Evolutionary conservation across 106 monocot species (phyloP).

Genomic region (Ottelia alismoides): DNA sequence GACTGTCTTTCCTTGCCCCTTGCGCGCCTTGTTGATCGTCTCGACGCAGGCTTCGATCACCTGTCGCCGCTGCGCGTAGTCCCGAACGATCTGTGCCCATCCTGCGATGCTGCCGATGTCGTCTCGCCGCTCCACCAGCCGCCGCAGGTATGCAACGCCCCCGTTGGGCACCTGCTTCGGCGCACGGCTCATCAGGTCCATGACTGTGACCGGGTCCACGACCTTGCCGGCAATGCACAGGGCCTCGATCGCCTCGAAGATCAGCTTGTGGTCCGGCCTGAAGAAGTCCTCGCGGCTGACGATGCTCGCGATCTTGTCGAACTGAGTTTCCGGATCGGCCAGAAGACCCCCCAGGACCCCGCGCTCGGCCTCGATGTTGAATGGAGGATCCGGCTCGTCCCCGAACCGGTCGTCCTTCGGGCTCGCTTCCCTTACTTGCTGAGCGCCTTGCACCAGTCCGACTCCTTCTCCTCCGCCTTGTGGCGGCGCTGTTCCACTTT

Average conservation of each 20-base stretch:
- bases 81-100: not conserved
- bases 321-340: not conserved
- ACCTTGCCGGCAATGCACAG: not conserved
- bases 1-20: too few species aligned
- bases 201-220: not conserved
- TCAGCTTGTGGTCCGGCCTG: not conserved
- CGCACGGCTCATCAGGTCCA: not conserved
- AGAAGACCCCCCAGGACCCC: not conserved
- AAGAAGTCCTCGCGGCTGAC: not conserved
- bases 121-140: not conserved
- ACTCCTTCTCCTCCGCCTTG: too few species aligned
- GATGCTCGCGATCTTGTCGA: not conserved
- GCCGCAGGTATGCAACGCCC: not conserved
- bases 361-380: not conserved
- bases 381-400: too few species aligned
- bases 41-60: not conserved
- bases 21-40: not conserved
- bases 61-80: not conserved
- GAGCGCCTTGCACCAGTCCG: too few species aligned
- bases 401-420: too few species aligned
- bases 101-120: not conserved
- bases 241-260: not conserved
- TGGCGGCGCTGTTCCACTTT: too few species aligned
- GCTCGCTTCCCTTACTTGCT: too few species aligned
- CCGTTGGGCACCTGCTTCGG: not conserved